These are phyloP conservation scores for Pyricularia sp. DNA, from an alignment of 2,329 filamentous ascomycete species.

Conservation along the genomic window DNA sequence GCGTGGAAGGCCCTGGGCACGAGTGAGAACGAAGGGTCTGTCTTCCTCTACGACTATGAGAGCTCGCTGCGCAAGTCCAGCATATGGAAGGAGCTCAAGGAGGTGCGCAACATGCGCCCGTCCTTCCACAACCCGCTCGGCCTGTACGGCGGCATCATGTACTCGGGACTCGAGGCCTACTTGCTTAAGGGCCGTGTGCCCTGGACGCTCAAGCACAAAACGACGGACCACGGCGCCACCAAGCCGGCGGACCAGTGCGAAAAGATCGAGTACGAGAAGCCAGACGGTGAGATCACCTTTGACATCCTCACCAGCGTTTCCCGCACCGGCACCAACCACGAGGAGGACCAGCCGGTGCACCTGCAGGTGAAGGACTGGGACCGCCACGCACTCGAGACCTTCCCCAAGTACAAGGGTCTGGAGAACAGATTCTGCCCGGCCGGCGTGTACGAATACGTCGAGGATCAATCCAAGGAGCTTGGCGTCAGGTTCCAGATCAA, in stretches of 20 bases:
- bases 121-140: slow-evolving; percentile 86
- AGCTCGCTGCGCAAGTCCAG: slow-evolving; percentile 73
- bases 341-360: slow-evolving; percentile 96
- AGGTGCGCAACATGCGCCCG: slow-evolving; percentile 95
- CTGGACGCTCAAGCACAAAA: slow-evolving; percentile 86
- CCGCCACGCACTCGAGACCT: slow-evolving; percentile 72
- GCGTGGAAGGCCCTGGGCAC: slow-evolving; percentile 62
- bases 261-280: slow-evolving; percentile 96
- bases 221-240: slow-evolving; percentile 68
- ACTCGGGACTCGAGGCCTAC: slow-evolving; percentile 88
- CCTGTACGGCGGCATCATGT: slow-evolving; percentile 80
- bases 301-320: slow-evolving; percentile 94
- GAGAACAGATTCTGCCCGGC: slow-evolving; percentile 97
- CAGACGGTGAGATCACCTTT: slow-evolving; percentile 89
- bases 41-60: slow-evolving; percentile 95
- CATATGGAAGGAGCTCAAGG: slow-evolving; percentile 90
- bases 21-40: slow-evolving; percentile 34
- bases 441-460: slow-evolving; percentile 95
- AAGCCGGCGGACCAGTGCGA: slow-evolving; percentile 67
- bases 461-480: slow-evolving; percentile 76
- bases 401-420: slow-evolving; percentile 79
- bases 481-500: slow-evolving; percentile 98
- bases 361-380: slow-evolving; percentile 95
- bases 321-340: slow-evolving; percentile 93
- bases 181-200: slow-evolving; percentile 76